phyloP scores from a whole-genome alignment of 768 basidiomycete species.

The Rhodotorula graminis region DNA sequence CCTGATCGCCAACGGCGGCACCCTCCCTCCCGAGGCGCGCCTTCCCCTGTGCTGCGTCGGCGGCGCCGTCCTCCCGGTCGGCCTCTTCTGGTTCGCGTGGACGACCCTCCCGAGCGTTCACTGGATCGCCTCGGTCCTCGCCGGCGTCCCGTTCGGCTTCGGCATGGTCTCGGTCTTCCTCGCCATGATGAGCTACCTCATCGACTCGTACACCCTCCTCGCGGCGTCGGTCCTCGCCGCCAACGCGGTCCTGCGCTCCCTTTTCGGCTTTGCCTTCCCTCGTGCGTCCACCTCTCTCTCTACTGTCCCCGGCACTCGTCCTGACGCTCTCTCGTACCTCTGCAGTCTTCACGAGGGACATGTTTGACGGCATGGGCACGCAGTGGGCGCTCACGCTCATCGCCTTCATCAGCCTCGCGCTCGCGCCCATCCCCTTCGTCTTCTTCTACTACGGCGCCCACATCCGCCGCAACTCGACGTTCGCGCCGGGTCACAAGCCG shows the following conservation, averaged over 20 bases:
- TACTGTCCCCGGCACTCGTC: not conserved
- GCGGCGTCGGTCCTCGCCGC: constrained; percentile 44
- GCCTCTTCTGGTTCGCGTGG: constrained; percentile 41
- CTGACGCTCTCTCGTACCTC: not conserved
- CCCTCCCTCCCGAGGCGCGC: constrained; percentile 50
- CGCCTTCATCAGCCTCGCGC: constrained; percentile 36
- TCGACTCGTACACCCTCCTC: constrained; percentile 39
- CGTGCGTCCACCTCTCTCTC: not conserved
- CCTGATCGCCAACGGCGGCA: constrained; percentile 44
- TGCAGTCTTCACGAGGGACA: constrained; percentile 25
- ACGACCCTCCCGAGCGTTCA: constrained; percentile 48
- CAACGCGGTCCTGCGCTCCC: constrained; percentile 44
- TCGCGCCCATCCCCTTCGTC: constrained; percentile 34
- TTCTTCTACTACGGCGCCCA: constrained; percentile 39
- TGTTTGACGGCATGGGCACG: constrained; percentile 41
- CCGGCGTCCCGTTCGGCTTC: constrained; percentile 60
- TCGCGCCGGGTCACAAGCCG: constrained; percentile 31
- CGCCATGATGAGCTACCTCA: constrained; percentile 12
- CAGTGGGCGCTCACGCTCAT: constrained; percentile 41
- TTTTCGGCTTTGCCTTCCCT: constrained; percentile 16
- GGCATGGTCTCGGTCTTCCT: constrained; percentile 61
- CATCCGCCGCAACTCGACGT: constrained; percentile 35
- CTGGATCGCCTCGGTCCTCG: constrained; percentile 65
- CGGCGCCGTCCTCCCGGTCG: constrained; percentile 46
- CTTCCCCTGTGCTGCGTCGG: constrained; percentile 48